Base-by-base conservation (phyloP, 148 eudicot species). In the Hydrangea macrophylla region DNA sequence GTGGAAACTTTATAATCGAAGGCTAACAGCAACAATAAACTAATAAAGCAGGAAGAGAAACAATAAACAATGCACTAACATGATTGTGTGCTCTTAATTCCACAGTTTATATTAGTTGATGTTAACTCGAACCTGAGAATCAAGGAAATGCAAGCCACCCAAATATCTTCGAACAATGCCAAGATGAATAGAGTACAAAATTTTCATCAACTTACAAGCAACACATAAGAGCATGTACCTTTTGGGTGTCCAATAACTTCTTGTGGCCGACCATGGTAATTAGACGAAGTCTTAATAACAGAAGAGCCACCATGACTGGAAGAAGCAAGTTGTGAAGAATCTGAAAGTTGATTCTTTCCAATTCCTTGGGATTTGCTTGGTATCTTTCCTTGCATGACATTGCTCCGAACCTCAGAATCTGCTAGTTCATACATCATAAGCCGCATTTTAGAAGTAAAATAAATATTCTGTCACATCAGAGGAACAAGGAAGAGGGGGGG, bases 211-310 rank as follows among this genome's bases (percentile, higher is more conserved):
- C 2, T 1, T 26, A 56, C 31, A 62, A 48, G 2, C 45, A 67
- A 53, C 7, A 55, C 8, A 23, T 25, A 33, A 44, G 58, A 50
- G 30, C 12, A 12, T 36, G 9, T 73, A 88, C 97, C 94, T 84
- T 90, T 90, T 56, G 72, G 89, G 54, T 87, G 76, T 35, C 87
- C 90, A 65, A 75, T 76, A 33, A 70, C 85, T 75, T 82, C 88
- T 50, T 79, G 88, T 30, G 87, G 70, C 40, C 87, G 82, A 54
- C 62, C 75, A 70, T 80, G 84, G 75, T 81, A 81, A 69, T 86
- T 88, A 40, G 86, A 79, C 28, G 83, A 79, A 70, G 96, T 85
- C 71, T 88, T 81, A 60, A 78, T 82, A 54, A 68, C 65, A 54
- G 89, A 72, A 70, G 87, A 80, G 37, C 78, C 72, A 62, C 67